Evolutionary conservation across 345 rosid genomes (phyloP).

Genomic region (Odontarrhena argentea): DNA sequence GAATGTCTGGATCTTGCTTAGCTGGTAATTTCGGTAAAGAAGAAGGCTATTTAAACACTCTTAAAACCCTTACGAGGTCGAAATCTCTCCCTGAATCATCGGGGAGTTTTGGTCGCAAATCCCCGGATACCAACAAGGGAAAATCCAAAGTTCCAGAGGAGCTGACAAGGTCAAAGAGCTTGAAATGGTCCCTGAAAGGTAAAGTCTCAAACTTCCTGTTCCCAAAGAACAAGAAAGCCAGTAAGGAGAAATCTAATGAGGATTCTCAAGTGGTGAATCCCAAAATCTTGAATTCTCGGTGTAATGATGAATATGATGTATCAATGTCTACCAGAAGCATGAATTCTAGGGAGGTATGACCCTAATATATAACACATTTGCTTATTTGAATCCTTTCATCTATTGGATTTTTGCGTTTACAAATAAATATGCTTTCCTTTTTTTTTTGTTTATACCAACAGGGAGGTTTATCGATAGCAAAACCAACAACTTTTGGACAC

Average conservation of each 20-base stretch:
- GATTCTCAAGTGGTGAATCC: constrained; percentile 35
- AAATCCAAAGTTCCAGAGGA: constrained; percentile 45
- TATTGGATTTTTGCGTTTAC: constrained; percentile 1
- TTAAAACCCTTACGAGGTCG: constrained; percentile 64
- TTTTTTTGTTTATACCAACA: constrained; percentile 28
- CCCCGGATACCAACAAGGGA: constrained; percentile 47
- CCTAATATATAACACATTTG: constrained; percentile 16
- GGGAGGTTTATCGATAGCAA: constrained; percentile 43
- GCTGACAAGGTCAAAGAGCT: constrained; percentile 52
- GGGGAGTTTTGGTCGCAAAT: constrained; percentile 47
- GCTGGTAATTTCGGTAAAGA: constrained; percentile 47
- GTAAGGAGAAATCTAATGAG: constrained; percentile 44
- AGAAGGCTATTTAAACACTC: constrained; percentile 45
- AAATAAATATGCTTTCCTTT: background rate
- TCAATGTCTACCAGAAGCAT: constrained; percentile 30
- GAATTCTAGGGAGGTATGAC: constrained; percentile 28
- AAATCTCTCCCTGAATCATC: constrained; percentile 78
- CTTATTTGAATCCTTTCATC: background rate
- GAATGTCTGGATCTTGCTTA: constrained; percentile 54
- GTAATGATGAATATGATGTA: constrained; percentile 19
- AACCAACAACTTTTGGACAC: constrained; percentile 36
- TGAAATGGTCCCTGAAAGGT: constrained; percentile 57
- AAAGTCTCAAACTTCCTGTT: constrained; percentile 67
- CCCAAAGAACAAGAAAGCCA: constrained; percentile 53
- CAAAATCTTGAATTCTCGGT: constrained; percentile 41